Evolutionary conservation across 257 asterid genomes (phyloP).

Genomic region (Salvia splendens): DNA sequence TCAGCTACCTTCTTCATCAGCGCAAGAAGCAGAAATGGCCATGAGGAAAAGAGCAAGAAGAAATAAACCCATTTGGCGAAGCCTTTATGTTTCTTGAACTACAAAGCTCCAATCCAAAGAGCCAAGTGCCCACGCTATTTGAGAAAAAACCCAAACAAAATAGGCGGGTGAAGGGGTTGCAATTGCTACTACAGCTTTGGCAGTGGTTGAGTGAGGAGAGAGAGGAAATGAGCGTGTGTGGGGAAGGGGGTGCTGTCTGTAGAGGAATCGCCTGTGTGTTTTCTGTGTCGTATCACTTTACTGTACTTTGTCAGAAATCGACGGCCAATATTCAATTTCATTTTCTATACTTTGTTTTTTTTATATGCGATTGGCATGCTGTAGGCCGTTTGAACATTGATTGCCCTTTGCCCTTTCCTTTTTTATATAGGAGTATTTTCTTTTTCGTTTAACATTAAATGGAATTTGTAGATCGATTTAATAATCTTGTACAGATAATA

Average conservation of each 20-base stretch:
- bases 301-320: conserved; percentile 31
- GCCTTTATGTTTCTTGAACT: conserved; percentile 31
- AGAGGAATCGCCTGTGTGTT: conserved; percentile 20
- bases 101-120: conserved; percentile 38
- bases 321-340: conserved; percentile 36
- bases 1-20: conserved; percentile 67
- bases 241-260: not conserved
- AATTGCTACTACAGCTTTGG: not conserved
- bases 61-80: conserved; percentile 39
- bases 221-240: conserved; percentile 12
- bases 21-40: conserved; percentile 46
- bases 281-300: conserved; percentile 15
- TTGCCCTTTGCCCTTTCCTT: conserved; percentile 11
- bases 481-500: too few relatives aligned
- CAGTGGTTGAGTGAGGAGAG: not conserved
- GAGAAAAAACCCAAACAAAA: conserved; percentile 25
- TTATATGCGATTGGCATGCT: not conserved
- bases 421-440: conserved; percentile 3
- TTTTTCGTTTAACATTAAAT: too few relatives aligned
- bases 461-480: too few relatives aligned
- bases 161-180: not conserved
- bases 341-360: not conserved
- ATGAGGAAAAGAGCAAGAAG: conserved; percentile 41
- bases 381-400: conserved; percentile 11
- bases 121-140: not conserved